phyloP scores from a whole-genome alignment of 164 flowering plant species.

The Piper betle region DNA sequence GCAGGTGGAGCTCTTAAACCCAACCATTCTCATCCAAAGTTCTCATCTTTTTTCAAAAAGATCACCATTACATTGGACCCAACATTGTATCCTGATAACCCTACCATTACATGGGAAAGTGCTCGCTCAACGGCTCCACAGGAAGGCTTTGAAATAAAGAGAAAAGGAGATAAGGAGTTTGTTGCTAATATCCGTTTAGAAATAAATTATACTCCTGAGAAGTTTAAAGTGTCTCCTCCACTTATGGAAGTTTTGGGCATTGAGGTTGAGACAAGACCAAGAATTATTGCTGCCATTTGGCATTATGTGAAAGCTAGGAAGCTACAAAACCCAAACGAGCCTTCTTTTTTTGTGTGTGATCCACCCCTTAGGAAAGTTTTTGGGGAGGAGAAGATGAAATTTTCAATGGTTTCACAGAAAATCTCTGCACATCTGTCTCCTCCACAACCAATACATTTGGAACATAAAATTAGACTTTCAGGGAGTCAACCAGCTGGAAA shows the following conservation, averaged over 20 bases:
- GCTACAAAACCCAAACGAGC: conserved; percentile 52
- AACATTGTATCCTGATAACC: conserved; percentile 65
- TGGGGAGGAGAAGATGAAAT: conserved; percentile 77
- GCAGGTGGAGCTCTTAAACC: conserved; percentile 25
- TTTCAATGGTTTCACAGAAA: conserved; percentile 48
- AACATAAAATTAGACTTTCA: conserved; percentile 71
- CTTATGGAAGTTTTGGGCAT: conserved; percentile 63
- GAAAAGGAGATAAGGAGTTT: conserved; percentile 85
- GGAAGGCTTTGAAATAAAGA: conserved; percentile 86
- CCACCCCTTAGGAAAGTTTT: conserved; percentile 64
- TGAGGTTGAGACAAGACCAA: conserved; percentile 67
- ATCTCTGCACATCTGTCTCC: conserved; percentile 53
- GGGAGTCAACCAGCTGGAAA: conserved; percentile 60
- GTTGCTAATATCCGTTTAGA: conserved; percentile 52
- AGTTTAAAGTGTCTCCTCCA: conserved; percentile 54
- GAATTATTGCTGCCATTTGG: conserved; percentile 74
- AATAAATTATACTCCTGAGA: conserved; percentile 71
- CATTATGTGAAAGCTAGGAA: conserved; percentile 63
- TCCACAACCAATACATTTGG: conserved; percentile 61
- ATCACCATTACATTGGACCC: conserved; percentile 66
- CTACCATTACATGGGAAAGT: conserved; percentile 68
- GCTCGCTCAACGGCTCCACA: conserved; percentile 52
- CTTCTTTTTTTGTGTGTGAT: conserved; percentile 59
- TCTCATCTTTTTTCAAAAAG: conserved; percentile 75
- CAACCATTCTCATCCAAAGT: conserved; percentile 36